A percentile compares a stretch with the other conserved stretches of the same genome.
Evolutionary conservation across 2,329 filamentous ascomycete genomes (phyloP).

Genomic region (Lizonia empirigonia): DNA sequence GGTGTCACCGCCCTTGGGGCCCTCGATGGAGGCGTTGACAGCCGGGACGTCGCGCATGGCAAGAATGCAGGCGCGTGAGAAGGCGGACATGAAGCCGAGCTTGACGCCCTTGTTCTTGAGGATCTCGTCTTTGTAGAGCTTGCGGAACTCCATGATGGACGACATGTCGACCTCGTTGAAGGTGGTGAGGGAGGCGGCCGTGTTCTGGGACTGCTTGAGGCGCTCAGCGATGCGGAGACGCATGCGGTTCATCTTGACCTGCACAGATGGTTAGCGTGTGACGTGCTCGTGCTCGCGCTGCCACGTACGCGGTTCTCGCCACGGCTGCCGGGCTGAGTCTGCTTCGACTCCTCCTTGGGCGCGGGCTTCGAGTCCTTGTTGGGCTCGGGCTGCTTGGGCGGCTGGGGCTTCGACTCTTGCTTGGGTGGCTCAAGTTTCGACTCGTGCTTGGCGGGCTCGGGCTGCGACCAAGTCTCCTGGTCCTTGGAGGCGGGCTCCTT

Average conservation of each 20-base stretch:
- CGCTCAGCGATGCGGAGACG: constrained; percentile 95
- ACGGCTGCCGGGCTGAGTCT: constrained; percentile 67
- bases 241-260: constrained; percentile 99
- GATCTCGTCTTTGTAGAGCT: constrained; percentile 94
- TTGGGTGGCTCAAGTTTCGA: constrained; percentile 51
- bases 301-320: constrained; percentile 85
- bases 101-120: constrained; percentile 97
- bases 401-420: constrained; percentile 47
- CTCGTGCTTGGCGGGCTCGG: constrained; percentile 47
- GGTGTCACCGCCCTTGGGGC: constrained; percentile 91
- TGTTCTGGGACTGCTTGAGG: constrained; percentile 99
- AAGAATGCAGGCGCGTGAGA: constrained; percentile 85
- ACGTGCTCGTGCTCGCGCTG: background rate
- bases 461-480: constrained; percentile 62
- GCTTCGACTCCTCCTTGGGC: constrained; percentile 37
- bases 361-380: constrained; percentile 40
- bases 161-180: constrained; percentile 99
- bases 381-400: constrained; percentile 34
- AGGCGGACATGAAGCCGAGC: constrained; percentile 99
- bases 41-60: constrained; percentile 95
- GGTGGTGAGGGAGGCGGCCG: constrained; percentile 92
- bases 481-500: constrained; percentile 65
- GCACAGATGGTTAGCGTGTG: constrained; percentile 23
- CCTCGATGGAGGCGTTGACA: constrained; percentile 96
- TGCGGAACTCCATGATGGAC: constrained; percentile 93